Percentiles rank a stretch among this genome's conserved stretches.
These are phyloP conservation scores for Ophiostoma himal-ulmi DNA, from an alignment of 2,329 filamentous ascomycete genomes.

Conservation along the genomic window DNA sequence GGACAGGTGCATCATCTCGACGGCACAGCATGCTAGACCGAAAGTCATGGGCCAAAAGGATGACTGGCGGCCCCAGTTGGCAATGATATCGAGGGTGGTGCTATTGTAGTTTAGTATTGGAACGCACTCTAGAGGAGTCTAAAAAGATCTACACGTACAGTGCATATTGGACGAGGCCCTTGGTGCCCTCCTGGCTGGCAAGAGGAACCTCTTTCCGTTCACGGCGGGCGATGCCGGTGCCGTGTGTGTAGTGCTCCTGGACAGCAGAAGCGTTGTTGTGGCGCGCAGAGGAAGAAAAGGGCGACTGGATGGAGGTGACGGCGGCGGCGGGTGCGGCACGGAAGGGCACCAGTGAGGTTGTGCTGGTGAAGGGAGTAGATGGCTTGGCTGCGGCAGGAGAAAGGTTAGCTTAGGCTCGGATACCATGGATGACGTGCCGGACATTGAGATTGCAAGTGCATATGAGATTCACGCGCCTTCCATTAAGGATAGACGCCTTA, in stretches of 20 bases:
- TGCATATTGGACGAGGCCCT: slow-evolving; percentile 77
- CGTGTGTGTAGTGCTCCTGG: slow-evolving; percentile 41
- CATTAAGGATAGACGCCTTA: background rate
- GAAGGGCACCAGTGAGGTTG: slow-evolving; percentile 55
- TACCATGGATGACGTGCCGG: background rate
- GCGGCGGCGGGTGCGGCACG: slow-evolving; percentile 42
- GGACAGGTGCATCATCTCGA: slow-evolving; percentile 91
- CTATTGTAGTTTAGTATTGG: slow-evolving; percentile 38
- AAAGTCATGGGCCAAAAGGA: slow-evolving; percentile 89
- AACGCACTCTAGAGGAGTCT: no score
- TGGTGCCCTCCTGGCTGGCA: slow-evolving; percentile 70
- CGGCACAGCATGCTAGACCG: slow-evolving; percentile 78
- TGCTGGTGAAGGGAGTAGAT: slow-evolving; percentile 29
- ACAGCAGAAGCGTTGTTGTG: slow-evolving; percentile 55
- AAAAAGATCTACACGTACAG: slow-evolving; percentile 55
- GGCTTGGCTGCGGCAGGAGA: slow-evolving; percentile 54
- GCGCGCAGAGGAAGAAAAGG: slow-evolving; percentile 57
- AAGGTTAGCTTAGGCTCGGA: slow-evolving; percentile 8
- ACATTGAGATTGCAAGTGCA: background rate
- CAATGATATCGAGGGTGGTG: slow-evolving; percentile 69
- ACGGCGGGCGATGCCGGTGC: slow-evolving; percentile 47
- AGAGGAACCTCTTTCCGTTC: slow-evolving; percentile 66
- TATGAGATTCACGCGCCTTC: background rate
- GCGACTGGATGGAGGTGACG: slow-evolving; percentile 47
- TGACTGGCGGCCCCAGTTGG: slow-evolving; percentile 79